Conservation (phyloP, 352 stramenopile genomes). For the Paralagenidium karlingii region DNA sequence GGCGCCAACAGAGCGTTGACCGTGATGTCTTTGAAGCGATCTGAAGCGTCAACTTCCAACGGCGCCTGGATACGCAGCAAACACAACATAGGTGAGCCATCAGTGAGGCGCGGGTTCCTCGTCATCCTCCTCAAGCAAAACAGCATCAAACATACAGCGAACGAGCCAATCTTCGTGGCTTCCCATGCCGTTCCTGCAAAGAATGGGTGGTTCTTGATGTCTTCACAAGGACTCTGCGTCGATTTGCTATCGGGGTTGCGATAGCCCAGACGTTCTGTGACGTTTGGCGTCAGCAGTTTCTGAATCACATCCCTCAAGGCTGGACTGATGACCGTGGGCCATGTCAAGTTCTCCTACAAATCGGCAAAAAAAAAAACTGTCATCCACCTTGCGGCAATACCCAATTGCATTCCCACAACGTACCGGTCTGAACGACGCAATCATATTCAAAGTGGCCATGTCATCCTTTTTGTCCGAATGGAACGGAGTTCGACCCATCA, state of each 20-base stretch:
- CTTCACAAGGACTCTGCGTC: conserved; percentile 33
- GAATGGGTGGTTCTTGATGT: conserved; percentile 72
- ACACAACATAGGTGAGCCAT: neutral
- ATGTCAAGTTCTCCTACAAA: conserved; percentile 42
- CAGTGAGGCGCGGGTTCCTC: neutral
- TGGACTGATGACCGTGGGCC: conserved; percentile 45
- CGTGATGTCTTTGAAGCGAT: conserved; percentile 62
- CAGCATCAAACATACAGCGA: conserved; percentile 31
- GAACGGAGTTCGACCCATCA: conserved; percentile 84
- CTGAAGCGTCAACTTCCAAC: conserved; percentile 45
- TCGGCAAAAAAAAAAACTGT: neutral
- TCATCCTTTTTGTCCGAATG: conserved; percentile 70
- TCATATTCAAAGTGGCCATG: conserved; percentile 81
- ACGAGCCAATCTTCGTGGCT: conserved; percentile 64
- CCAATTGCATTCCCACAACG: too few species aligned
- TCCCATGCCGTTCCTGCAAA: conserved; percentile 77
- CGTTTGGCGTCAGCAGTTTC: conserved; percentile 42
- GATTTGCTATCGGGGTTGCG: conserved; percentile 27
- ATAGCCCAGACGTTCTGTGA: conserved; percentile 38
- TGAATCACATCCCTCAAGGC: conserved; percentile 65
- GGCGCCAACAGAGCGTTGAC: conserved; percentile 17
- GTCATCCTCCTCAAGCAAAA: neutral
- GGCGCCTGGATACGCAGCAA: conserved; percentile 31
- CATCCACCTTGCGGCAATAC: too few species aligned
- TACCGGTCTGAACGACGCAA: conserved; percentile 65